Evolutionary conservation across 805 yeast genomes (phyloP).

Genomic region (Cyberlindnera mrakii): DNA sequence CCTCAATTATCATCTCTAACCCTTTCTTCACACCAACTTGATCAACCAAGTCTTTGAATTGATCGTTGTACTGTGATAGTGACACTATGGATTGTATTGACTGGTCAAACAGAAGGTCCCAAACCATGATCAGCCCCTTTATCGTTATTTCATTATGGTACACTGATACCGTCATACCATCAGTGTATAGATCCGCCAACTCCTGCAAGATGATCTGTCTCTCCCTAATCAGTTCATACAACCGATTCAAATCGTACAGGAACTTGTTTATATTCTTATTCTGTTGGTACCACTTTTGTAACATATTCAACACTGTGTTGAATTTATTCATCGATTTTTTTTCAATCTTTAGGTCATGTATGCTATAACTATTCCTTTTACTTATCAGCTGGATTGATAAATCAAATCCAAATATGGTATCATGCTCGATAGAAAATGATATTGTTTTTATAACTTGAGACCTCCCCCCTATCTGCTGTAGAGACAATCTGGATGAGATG

Average conservation of each 20-base stretch:
- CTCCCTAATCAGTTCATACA: constrained; percentile 9
- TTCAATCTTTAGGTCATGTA: constrained; percentile 5
- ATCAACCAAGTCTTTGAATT: constrained; percentile 10
- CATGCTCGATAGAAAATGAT: constrained; percentile 11
- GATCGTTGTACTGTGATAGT: constrained; percentile 7
- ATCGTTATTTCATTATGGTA: background rate
- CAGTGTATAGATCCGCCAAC: background rate
- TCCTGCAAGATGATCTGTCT: constrained; percentile 9
- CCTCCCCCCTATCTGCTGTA: constrained; percentile 10
- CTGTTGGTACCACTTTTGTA: constrained; percentile 3
- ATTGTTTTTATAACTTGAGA: constrained; percentile 15
- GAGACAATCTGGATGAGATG: constrained; percentile 11
- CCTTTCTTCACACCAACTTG: background rate
- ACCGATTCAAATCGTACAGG: constrained; percentile 12
- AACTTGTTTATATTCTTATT: constrained; percentile 19
- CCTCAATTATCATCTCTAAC: background rate
- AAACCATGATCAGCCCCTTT: constrained; percentile 1
- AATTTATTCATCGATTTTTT: constrained; percentile 19
- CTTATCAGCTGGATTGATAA: constrained; percentile 12
- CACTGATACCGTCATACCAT: background rate
- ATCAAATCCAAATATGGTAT: constrained; percentile 8
- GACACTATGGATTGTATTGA: constrained; percentile 1
- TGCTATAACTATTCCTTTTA: constrained; percentile 8
- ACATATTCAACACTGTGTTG: constrained; percentile 11
- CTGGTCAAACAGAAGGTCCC: constrained; percentile 12